A percentile compares a stretch with the other conserved stretches of the same genome.
Conservation (phyloP, 192 early-diverging fungal genomes). For the Diversispora epigaea region DNA sequence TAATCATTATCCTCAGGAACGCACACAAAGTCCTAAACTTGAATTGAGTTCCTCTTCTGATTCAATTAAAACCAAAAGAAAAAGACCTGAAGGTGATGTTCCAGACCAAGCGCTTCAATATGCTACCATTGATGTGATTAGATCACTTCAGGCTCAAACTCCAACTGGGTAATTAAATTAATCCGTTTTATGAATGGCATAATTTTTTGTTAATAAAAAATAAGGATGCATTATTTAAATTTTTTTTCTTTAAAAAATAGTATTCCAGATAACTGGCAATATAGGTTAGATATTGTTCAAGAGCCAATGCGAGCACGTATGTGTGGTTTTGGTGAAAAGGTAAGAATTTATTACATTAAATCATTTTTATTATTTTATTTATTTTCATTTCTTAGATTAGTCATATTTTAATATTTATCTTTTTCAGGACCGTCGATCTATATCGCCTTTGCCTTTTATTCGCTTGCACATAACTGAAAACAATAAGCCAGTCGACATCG, state of each 20-base stretch:
- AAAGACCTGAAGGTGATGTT: no score
- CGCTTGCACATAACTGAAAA: background rate
- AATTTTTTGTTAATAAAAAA: no score
- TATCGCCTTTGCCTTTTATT: background rate
- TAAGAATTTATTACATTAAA: background rate
- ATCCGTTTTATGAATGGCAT: no score
- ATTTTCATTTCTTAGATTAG: background rate
- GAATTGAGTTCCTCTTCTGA: no score
- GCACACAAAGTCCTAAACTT: no score
- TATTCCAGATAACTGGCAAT: background rate
- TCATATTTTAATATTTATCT: background rate
- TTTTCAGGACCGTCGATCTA: slow-evolving; percentile 1
- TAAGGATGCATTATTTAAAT: no score
- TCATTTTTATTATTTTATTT: background rate
- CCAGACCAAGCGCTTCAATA: no score
- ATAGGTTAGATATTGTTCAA: background rate
- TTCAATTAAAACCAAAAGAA: no score
- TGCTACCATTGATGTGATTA: no score
- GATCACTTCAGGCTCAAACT: no score
- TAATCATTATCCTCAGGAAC: no score
- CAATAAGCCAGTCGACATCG: background rate
- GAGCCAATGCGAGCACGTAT: background rate
- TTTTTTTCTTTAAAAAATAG: background rate
- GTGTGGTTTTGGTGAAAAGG: slow-evolving; percentile 17
- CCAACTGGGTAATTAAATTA: no score